These are phyloP conservation scores for Aspergillus fumigatus DNA, from an alignment of 2,329 filamentous ascomycete species.

Conservation along the genomic window DNA sequence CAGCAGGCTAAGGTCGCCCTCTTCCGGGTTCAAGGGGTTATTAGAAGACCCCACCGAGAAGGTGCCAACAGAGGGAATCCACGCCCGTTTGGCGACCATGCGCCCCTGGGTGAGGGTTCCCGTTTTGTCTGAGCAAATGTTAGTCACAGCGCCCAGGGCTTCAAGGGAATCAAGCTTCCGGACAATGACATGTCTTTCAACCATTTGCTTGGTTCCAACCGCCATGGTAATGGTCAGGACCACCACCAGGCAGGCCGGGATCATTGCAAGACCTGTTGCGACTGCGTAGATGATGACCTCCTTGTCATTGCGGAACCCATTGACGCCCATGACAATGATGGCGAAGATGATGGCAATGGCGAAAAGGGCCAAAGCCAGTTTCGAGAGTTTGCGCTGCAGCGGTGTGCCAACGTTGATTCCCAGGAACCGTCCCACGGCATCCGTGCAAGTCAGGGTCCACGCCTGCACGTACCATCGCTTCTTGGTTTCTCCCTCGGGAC, in stretches of 20 bases:
- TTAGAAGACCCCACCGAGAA: constrained; percentile 54
- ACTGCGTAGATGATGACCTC: constrained; percentile 65
- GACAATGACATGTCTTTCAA: constrained; percentile 54
- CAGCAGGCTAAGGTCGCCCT: constrained; percentile 44
- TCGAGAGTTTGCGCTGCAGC: constrained; percentile 63
- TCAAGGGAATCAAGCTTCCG: constrained; percentile 55
- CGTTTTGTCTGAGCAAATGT: constrained; percentile 55
- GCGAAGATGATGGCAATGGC: constrained; percentile 63
- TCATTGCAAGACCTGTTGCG: constrained; percentile 56
- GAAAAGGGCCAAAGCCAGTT: constrained; percentile 63
- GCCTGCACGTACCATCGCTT: constrained; percentile 52
- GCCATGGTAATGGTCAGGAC: constrained; percentile 66
- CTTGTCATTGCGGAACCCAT: constrained; percentile 50
- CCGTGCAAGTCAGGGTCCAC: constrained; percentile 50
- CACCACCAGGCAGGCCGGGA: constrained; percentile 59
- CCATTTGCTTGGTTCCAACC: constrained; percentile 57
- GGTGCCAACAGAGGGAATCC: constrained; percentile 55
- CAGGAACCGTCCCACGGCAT: constrained; percentile 59
- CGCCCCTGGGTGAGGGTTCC: constrained; percentile 61
- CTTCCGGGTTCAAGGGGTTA: constrained; percentile 54
- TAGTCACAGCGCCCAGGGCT: constrained; percentile 59
- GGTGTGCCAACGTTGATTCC: constrained; percentile 67
- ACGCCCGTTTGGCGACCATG: constrained; percentile 59
- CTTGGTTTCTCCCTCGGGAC: constrained; percentile 46
- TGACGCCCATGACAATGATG: constrained; percentile 64